phyloP scores from a whole-genome alignment of 768 basidiomycete genomes.

The Amanita rubescens region DNA sequence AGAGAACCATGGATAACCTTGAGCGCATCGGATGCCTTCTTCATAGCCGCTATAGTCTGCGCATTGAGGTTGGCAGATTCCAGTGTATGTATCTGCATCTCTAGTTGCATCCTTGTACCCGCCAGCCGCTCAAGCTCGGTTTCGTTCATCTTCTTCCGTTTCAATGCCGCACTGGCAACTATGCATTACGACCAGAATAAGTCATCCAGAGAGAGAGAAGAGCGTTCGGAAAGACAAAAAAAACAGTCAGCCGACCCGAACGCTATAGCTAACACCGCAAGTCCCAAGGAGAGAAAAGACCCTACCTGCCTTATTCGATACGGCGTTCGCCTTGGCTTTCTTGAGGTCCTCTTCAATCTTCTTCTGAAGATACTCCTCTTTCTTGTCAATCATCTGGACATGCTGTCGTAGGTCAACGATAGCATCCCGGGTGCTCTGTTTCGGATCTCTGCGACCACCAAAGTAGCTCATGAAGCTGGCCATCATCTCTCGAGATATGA shows the following conservation, averaged over 20 bases:
- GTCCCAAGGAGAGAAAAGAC: slow-evolving; percentile 26
- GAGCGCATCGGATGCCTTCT: slow-evolving; percentile 87
- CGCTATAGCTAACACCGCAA: background rate
- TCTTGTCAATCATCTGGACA: slow-evolving; percentile 97
- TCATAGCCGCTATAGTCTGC: slow-evolving; percentile 97
- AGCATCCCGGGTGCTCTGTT: slow-evolving; percentile 82
- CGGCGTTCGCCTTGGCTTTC: slow-evolving; percentile 90
- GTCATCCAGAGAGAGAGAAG: background rate
- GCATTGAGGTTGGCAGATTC: slow-evolving; percentile 97
- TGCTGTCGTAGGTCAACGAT: slow-evolving; percentile 92
- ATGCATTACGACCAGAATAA: slow-evolving; percentile 4
- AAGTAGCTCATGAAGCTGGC: slow-evolving; percentile 84
- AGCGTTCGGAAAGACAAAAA: background rate
- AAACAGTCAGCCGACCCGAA: slow-evolving; percentile 10
- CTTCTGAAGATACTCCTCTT: slow-evolving; percentile 93
- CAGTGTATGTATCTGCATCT: slow-evolving; percentile 94
- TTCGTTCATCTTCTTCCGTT: slow-evolving; percentile 90
- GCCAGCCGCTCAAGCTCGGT: slow-evolving; percentile 78
- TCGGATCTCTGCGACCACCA: slow-evolving; percentile 73
- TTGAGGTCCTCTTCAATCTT: slow-evolving; percentile 92
- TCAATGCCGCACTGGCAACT: slow-evolving; percentile 87
- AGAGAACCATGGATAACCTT: slow-evolving; percentile 84
- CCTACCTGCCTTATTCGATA: slow-evolving; percentile 85
- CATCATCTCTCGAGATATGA: slow-evolving; percentile 42
- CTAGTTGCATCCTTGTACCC: slow-evolving; percentile 84